Evolutionary conservation across 345 rosid genomes (phyloP).

Genomic region (Salix purpurea): DNA sequence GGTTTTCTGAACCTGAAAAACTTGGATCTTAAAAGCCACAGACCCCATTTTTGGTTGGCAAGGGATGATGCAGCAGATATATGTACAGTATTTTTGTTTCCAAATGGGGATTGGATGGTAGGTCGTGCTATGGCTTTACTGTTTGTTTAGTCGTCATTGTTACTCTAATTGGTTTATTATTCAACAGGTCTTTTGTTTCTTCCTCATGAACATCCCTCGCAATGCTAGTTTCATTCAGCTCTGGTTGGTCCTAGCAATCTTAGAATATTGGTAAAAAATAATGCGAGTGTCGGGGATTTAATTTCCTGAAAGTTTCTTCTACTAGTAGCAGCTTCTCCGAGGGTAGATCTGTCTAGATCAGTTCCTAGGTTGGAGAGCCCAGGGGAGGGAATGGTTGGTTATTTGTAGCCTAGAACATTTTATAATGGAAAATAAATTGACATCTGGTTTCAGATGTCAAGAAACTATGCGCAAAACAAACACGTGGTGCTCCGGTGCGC

Average conservation of each 20-base stretch:
- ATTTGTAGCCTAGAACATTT: too few relatives aligned
- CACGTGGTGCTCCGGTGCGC: too few relatives aligned
- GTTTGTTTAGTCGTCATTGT: conserved; percentile 21
- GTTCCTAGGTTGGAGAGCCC: not conserved
- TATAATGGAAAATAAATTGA: too few relatives aligned
- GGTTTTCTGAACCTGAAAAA: conserved; percentile 3
- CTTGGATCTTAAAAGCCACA: conserved; percentile 14
- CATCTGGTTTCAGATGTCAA: too few relatives aligned
- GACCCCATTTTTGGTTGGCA: conserved; percentile 21
- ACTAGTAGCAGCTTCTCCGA: not conserved
- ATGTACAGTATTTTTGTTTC: conserved; percentile 53
- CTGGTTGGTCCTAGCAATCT: not conserved
- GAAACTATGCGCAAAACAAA: too few relatives aligned
- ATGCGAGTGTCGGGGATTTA: not conserved
- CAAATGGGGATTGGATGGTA: conserved; percentile 27
- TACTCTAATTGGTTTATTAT: conserved; percentile 24
- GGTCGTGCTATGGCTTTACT: conserved; percentile 34
- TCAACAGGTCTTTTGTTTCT: conserved; percentile 29
- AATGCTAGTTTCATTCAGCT: not conserved
- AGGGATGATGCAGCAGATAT: conserved; percentile 17
- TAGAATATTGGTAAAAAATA: not conserved
- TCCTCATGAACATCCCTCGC: not conserved
- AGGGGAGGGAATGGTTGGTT: not conserved
- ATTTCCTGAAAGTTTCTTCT: too few relatives aligned
- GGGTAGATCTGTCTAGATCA: not conserved